Evolutionary conservation across 2,329 filamentous ascomycete genomes (phyloP), one percentile per base, ranked within the genome.

Genomic region (Fusarium denticulatum): DNA sequence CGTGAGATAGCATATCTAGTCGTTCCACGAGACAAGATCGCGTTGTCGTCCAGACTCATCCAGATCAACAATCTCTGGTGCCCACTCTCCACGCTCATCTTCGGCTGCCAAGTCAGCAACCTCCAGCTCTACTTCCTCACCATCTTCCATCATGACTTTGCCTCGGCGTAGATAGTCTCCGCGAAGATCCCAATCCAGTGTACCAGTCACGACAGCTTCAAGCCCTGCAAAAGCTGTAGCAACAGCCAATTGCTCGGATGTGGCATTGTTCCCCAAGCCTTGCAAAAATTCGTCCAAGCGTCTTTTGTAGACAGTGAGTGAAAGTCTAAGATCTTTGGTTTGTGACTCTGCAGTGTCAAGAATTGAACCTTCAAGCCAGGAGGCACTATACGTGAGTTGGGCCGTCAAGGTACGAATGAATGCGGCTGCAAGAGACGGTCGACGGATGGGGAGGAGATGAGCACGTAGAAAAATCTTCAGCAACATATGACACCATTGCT

Each of bases 401-500:
- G 88, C 85, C 52, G 88, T 84, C 34, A 91, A 76, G 0, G 86
- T 84, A 49, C 83, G 82, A 18, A 91, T 80, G 37, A 91, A 81
- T n/a, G 79, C 77, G 5, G 80, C 80, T 16, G 84, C 84, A 37
- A 91, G 83, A 1, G 69, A 60, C 0, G 89, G 88, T 5, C 81
- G 81, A 7, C 78, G 75, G 28, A 81, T 66, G 2, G 84, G 80
- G 3, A 91, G 85, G 15, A 75, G 71, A 75, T 86, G 85, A 5
- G 88, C 85, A 32, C 85, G 85, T 52, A 91, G 84, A 16, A 90
- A 75, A 39, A 90, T 77, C 53, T 83, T 85, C 43, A 87, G 83
- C 7, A 87, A 79, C 69, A 90, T 84, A 74, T 89, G 85, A 83
- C 86, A 88, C 90, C 89, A 92, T 69, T 92, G 89, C 69, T 90